Evolutionary conservation across 1,284 basidiomycete genomes (phyloP).

Genomic region (Ustilago nuda): DNA sequence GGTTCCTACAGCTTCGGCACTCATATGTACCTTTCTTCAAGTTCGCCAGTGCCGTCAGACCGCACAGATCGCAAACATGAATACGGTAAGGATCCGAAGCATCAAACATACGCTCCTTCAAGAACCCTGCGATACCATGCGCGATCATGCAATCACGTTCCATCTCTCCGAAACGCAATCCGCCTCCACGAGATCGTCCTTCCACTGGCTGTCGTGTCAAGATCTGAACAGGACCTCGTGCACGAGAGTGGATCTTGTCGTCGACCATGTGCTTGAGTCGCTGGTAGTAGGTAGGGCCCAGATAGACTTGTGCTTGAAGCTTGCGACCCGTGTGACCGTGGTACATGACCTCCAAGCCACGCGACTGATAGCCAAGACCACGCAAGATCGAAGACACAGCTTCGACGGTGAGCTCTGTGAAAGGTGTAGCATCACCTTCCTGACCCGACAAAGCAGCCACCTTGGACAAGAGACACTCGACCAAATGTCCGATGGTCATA

Average conservation of each 20-base stretch:
- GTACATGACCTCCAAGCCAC: constrained; percentile 96
- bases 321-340: constrained; percentile 98
- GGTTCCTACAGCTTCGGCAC: constrained; percentile 66
- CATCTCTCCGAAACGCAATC: constrained; percentile 99
- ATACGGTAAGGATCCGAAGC: constrained; percentile 66
- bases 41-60: constrained; percentile 66
- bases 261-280: constrained; percentile 99
- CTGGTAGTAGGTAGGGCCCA: constrained; percentile 99
- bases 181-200: constrained; percentile 97
- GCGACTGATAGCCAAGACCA: constrained; percentile 76
- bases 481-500: constrained; percentile 99
- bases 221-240: constrained; percentile 96
- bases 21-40: constrained; percentile 67
- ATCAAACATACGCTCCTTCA: constrained; percentile 72
- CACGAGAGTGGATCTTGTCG: constrained; percentile 99
- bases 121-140: constrained; percentile 96
- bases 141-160: constrained; percentile 99
- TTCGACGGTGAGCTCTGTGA: constrained; percentile 97
- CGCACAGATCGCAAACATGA: constrained; percentile 68
- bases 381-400: constrained; percentile 71
- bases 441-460: constrained; percentile 95
- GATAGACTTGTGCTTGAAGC: constrained; percentile 95
- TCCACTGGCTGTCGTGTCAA: constrained; percentile 98
- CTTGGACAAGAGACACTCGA: constrained; percentile 96
- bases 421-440: constrained; percentile 98